Conservation (phyloP, 371 early-diverging fungal species). For the Saksenaea vasiformis region DNA sequence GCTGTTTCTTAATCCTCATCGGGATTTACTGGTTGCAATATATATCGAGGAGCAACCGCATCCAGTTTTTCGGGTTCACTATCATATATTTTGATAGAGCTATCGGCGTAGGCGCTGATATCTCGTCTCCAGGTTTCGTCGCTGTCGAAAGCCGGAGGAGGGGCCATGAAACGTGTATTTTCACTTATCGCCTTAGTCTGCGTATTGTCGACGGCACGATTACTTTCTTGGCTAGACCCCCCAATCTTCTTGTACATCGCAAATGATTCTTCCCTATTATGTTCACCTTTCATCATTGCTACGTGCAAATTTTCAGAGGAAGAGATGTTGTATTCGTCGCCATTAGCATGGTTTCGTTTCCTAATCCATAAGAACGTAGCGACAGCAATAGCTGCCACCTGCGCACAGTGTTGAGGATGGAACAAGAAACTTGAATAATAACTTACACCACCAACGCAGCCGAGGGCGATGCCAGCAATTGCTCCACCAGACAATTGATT, state of each 20-base stretch:
- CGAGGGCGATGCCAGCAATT: not conserved
- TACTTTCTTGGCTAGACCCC: not conserved
- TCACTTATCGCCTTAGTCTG: not conserved
- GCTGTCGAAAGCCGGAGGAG: not conserved
- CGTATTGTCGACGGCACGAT: not conserved
- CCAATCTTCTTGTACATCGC: not conserved
- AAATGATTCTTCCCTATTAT: not conserved
- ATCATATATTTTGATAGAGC: no score
- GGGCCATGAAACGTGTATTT: not conserved
- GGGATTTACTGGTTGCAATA: no score
- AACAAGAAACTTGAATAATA: not conserved
- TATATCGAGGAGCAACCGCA: no score
- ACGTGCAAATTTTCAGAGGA: not conserved
- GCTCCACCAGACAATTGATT: not conserved
- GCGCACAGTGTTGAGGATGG: not conserved
- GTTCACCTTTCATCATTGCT: not conserved
- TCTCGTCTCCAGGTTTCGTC: not conserved
- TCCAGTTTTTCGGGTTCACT: no score
- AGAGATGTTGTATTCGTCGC: not conserved
- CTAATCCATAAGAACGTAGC: not conserved
- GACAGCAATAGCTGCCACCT: not conserved
- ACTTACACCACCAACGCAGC: not conserved
- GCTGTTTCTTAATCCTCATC: no score
- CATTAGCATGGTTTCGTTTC: not conserved
- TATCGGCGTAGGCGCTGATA: not conserved